phyloP scores from a whole-genome alignment of 163 green algal genomes.

The Trebouxiophyceae sp. region DNA sequence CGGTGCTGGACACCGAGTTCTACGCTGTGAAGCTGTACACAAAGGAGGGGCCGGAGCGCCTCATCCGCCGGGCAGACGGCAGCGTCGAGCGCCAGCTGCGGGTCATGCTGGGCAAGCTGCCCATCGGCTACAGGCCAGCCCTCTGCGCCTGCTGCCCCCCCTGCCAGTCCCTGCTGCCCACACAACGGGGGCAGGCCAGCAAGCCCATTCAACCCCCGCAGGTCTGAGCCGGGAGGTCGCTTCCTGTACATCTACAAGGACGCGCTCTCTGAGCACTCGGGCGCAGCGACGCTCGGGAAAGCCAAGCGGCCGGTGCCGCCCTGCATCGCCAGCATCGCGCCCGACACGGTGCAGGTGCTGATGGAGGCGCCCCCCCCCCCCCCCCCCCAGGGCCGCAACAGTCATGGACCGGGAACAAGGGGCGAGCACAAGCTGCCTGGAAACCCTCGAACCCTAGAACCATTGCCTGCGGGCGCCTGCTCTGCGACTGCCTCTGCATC shows the following conservation, averaged over 20 bases:
- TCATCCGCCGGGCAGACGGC: slow-evolving; percentile 40
- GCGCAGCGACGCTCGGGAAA: too few relatives aligned
- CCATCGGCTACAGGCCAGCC: slow-evolving; percentile 67
- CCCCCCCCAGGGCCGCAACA: too few relatives aligned
- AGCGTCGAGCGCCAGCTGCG: slow-evolving; percentile 66
- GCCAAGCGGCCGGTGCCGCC: slow-evolving; percentile 60
- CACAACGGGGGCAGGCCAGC: too few relatives aligned
- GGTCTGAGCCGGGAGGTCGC: slow-evolving; percentile 29
- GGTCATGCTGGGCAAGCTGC: slow-evolving; percentile 61
- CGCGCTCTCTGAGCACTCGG: slow-evolving; percentile 53
- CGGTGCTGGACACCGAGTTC: slow-evolving; percentile 63
- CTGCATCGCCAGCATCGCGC: slow-evolving; percentile 52
- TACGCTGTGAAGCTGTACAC: slow-evolving; percentile 63
- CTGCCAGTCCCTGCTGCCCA: too few relatives aligned
- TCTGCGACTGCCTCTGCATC: too few relatives aligned
- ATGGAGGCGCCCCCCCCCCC: too few relatives aligned
- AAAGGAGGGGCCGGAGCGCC: slow-evolving; percentile 55
- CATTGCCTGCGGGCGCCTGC: too few relatives aligned
- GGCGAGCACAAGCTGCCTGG: too few relatives aligned
- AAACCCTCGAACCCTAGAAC: too few relatives aligned
- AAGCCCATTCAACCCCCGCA: too few relatives aligned
- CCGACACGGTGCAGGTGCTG: slow-evolving; percentile 17
- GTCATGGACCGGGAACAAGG: too few relatives aligned
- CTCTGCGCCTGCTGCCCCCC: too few relatives aligned
- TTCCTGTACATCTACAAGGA: slow-evolving; percentile 66